Conservation (phyloP, 352 stramenopile species). For the Pythium brachiatum region DNA sequence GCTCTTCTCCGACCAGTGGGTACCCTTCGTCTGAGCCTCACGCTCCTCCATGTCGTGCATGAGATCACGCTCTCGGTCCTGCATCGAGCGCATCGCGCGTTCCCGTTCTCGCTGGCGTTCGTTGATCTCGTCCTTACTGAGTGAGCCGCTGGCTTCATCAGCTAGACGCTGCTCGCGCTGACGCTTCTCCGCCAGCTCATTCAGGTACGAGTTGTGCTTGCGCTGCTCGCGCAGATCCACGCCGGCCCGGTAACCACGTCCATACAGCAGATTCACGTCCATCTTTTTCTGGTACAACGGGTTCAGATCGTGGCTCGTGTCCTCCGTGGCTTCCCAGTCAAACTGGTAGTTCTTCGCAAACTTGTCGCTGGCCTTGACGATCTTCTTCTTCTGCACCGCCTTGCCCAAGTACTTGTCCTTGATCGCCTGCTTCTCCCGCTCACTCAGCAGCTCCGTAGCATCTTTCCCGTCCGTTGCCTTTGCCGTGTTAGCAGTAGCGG, state of each 20-base stretch:
- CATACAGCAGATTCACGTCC: constrained; percentile 90
- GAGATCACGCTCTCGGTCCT: constrained; percentile 52
- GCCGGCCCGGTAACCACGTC: constrained; percentile 90
- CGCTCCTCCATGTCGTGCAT: constrained; percentile 66
- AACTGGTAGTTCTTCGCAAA: constrained; percentile 94
- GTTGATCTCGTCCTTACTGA: constrained; percentile 60
- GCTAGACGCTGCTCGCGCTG: constrained; percentile 74
- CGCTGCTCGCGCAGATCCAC: constrained; percentile 93
- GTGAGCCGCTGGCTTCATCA: constrained; percentile 59
- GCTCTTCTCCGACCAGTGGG: constrained; percentile 94
- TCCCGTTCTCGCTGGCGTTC: constrained; percentile 69
- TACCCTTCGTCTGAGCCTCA: constrained; percentile 72
- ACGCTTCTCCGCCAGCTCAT: constrained; percentile 83
- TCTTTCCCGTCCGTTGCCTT: constrained; percentile 6
- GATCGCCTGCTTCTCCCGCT: constrained; percentile 77
- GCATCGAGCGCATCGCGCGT: constrained; percentile 67
- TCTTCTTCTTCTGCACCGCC: constrained; percentile 83
- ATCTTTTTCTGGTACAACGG: constrained; percentile 88
- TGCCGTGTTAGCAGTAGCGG: neutral
- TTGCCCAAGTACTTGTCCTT: constrained; percentile 91
- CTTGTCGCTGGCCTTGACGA: constrained; percentile 92
- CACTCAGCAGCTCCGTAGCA: constrained; percentile 34
- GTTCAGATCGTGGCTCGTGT: constrained; percentile 91
- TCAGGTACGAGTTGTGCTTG: constrained; percentile 88
- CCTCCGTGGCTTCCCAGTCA: constrained; percentile 91